Conservation (phyloP, 768 basidiomycete genomes). For the Russula ochroleuca region DNA sequence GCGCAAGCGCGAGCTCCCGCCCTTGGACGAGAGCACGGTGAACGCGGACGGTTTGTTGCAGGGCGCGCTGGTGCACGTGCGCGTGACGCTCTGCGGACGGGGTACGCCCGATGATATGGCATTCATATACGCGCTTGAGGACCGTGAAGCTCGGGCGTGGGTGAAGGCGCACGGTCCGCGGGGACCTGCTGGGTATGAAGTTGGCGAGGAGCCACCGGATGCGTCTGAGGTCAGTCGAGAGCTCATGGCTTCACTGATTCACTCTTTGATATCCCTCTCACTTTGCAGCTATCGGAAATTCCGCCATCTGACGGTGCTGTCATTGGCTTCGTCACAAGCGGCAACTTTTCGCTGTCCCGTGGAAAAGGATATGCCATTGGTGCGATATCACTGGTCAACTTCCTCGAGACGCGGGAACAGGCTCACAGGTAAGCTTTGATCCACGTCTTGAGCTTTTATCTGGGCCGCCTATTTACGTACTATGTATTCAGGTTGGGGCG, state of each 20-base stretch:
- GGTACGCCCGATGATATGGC: constrained; percentile 76
- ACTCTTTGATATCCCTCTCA: constrained; percentile 12
- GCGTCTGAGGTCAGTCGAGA: constrained; percentile 34
- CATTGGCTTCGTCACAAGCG: constrained; percentile 83
- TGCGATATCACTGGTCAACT: constrained; percentile 53
- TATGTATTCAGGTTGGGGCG: constrained; percentile 17
- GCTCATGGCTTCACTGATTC: not conserved
- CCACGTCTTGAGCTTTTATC: not conserved
- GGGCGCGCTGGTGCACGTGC: constrained; percentile 64
- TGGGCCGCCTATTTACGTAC: not conserved
- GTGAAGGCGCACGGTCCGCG: constrained; percentile 35
- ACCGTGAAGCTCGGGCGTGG: constrained; percentile 51
- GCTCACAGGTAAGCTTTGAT: constrained; percentile 36
- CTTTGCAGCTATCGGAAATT: constrained; percentile 43
- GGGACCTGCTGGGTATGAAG: constrained; percentile 25
- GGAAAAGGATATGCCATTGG: constrained; percentile 79
- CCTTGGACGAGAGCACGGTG: constrained; percentile 33
- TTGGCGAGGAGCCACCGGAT: constrained; percentile 27
- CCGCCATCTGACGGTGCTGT: constrained; percentile 43
- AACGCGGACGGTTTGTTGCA: constrained; percentile 47
- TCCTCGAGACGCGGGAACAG: constrained; percentile 53
- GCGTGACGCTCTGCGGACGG: constrained; percentile 54
- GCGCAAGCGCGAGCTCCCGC: constrained; percentile 46
- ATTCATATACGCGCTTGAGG: constrained; percentile 59
- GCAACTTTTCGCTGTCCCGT: constrained; percentile 72